Conservation (phyloP, 371 early-diverging fungal species). For the Polyrhizophydium stewartii region DNA sequence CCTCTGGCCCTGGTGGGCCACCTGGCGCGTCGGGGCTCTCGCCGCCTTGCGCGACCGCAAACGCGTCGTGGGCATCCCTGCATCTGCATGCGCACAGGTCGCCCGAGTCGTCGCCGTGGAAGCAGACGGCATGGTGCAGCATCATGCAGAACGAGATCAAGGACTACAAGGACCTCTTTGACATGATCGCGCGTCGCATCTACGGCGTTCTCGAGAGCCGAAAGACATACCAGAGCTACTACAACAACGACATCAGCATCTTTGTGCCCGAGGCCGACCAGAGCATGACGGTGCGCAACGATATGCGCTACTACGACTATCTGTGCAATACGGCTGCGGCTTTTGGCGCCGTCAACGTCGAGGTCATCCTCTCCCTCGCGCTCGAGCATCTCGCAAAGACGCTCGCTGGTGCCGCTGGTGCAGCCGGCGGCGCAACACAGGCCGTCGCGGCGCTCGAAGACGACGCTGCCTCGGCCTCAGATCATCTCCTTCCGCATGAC, state of each 20-base stretch:
- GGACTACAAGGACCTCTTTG: conserved; percentile 27
- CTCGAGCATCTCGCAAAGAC: conserved; percentile 21
- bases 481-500: not conserved
- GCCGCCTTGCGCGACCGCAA: conserved; percentile 7
- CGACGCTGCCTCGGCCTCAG: too few relatives aligned
- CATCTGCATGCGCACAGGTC: not conserved
- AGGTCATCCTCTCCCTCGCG: conserved; percentile 23
- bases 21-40: not conserved
- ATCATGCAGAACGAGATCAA: not conserved
- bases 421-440: too few relatives aligned
- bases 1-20: not conserved
- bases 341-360: conserved; percentile 6
- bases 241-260: conserved; percentile 21
- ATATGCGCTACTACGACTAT: conserved; percentile 18
- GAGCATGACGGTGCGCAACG: not conserved
- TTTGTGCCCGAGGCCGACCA: conserved; percentile 19
- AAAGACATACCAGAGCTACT: conserved; percentile 21
- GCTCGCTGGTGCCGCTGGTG: not conserved
- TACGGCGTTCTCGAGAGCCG: conserved; percentile 25
- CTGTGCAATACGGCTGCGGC: conserved; percentile 10
- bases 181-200: conserved; percentile 23
- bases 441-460: too few relatives aligned
- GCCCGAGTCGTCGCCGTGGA: conserved; percentile 26
- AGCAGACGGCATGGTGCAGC: conserved; percentile 15
- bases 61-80: not conserved